Conservation (phyloP, 208 protist species). For the Acanthamoeba healyi region DNA sequence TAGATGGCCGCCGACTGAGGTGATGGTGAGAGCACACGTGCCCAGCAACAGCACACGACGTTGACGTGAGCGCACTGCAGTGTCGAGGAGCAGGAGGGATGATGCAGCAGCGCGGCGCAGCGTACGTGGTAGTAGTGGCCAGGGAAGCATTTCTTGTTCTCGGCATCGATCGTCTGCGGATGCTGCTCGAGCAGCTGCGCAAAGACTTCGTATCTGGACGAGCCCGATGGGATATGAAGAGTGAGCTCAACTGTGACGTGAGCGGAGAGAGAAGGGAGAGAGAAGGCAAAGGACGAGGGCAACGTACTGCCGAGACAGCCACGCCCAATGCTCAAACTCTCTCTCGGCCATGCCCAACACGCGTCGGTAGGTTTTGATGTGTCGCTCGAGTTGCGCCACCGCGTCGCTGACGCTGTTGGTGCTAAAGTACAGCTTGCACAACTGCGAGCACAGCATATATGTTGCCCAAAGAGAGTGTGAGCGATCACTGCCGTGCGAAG, state of each 20-base stretch:
- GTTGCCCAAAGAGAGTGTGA: too few species aligned
- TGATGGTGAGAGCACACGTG: neutral
- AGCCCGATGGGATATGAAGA: too few species aligned
- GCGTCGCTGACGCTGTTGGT: slow-evolving; percentile 70
- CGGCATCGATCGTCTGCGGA: slow-evolving; percentile 5
- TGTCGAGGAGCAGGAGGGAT: neutral
- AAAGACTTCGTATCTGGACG: slow-evolving; percentile 76
- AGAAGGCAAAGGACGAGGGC: neutral
- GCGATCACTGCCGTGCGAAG: too few species aligned
- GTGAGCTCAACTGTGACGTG: too few species aligned
- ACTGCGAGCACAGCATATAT: too few species aligned
- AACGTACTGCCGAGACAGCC: slow-evolving; percentile 72
- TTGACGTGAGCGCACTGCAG: too few species aligned
- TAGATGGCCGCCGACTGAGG: slow-evolving; percentile 70
- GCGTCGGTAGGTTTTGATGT: slow-evolving; percentile 71
- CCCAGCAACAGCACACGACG: too few species aligned
- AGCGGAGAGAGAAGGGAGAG: too few species aligned
- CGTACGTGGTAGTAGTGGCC: neutral
- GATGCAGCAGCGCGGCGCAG: neutral
- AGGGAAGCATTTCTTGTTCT: slow-evolving; percentile 63
- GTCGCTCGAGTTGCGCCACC: slow-evolving; percentile 79
- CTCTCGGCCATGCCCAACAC: slow-evolving; percentile 69
- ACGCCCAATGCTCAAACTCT: slow-evolving; percentile 78
- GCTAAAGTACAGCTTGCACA: slow-evolving; percentile 77
- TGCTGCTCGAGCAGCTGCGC: slow-evolving; percentile 76